Conservation (phyloP, 257 asterid species). For the Echium plantagineum region DNA sequence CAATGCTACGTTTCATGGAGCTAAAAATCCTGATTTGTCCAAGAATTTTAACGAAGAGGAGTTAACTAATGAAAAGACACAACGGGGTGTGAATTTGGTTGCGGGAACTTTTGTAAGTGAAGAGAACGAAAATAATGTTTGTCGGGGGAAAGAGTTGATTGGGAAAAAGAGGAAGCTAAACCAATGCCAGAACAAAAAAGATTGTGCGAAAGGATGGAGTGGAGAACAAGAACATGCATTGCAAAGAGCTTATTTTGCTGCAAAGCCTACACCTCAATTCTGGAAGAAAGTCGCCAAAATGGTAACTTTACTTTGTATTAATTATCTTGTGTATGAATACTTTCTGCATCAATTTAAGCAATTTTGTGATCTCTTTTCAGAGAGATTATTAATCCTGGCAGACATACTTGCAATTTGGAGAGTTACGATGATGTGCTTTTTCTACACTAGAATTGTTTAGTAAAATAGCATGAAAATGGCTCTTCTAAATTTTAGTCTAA, state of each 20-base stretch:
- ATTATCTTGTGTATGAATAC: neutral
- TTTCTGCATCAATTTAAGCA: neutral
- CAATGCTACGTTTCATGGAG: neutral
- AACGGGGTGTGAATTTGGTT: no score
- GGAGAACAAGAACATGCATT: constrained; percentile 57
- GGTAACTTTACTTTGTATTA: constrained; percentile 27
- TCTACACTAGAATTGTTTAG: neutral
- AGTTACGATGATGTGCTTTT: neutral
- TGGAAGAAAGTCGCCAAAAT: constrained; percentile 84
- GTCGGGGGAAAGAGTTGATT: constrained; percentile 12
- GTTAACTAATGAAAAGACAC: constrained; percentile 3
- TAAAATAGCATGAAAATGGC: neutral
- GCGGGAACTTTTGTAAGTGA: no score
- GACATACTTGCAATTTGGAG: neutral
- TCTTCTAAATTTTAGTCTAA: no score
- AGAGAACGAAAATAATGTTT: constrained; percentile 9
- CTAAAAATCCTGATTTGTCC: neutral
- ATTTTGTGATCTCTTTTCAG: neutral
- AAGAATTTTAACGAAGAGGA: constrained; percentile 3
- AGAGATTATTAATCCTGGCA: no score
- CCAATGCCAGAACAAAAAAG: constrained; percentile 21
- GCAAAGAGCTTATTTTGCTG: constrained; percentile 60
- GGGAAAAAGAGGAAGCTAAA: constrained; percentile 47
- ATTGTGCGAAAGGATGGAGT: constrained; percentile 51
- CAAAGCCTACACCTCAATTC: constrained; percentile 76